Base-by-base conservation (phyloP, 176 grass and related monocot species). In the Paspalum notatum region DNA sequence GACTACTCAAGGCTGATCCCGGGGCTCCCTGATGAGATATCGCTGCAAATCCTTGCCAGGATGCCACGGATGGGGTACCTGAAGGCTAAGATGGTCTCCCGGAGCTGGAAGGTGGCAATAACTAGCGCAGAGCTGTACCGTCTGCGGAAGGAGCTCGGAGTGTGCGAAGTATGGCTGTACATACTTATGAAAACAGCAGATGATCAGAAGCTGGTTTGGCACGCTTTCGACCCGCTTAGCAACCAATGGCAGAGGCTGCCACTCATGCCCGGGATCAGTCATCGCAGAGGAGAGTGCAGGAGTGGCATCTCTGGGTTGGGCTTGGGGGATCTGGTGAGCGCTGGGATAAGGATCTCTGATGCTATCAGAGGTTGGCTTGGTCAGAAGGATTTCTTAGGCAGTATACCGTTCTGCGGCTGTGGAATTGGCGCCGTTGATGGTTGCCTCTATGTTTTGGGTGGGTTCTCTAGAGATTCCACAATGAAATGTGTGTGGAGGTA, bases 391-490 rank as follows among this genome's bases (percentile, higher is more conserved):
- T 54, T 76, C 16, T 26, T 76, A 3, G 81, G 87, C 25, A 70
- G 40, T 39, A 78, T 93, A 53, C 89, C 91, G 0, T 82, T 83
- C 38, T 90, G 85, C 27, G 94, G 89, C 32, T 90, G 82, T 2
- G 59, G 84, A 8, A 54, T 90, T 4, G 94, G 91, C 46, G 24
- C 66, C 2, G 82, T 81, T 14, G 75, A 80, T 58, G 89, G 87
- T 15, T 91, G 91, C 49, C 80, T 97, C 2, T 97, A 97, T 82
- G 87, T 93, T 26, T 62, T 97, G 51, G 94, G 94, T 1, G 94
- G 94, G 3, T 90, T 97, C 40, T 94, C 72, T 14, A 88, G 74
- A 76, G 62, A 66, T 55, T 88, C 91, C 3, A 76, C 87, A 0
- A 79, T 82, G 78, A 94, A 76, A 58, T 72, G 66, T 5, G 91